Evolutionary conservation across 345 rosid genomes (phyloP).

Genomic region (Lumnitzera racemosa): DNA sequence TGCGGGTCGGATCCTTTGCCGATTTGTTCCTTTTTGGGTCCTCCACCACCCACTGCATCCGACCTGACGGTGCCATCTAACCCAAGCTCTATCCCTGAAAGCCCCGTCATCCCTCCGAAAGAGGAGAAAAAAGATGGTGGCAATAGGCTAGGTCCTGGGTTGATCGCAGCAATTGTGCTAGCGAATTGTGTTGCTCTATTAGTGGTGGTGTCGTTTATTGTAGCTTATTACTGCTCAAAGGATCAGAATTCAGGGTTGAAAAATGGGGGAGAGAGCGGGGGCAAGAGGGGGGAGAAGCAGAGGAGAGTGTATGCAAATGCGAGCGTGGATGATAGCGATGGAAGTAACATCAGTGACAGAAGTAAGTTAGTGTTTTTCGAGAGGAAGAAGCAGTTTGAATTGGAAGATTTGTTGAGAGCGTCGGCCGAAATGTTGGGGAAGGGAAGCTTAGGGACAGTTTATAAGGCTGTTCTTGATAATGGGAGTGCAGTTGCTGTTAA

Average conservation of each 20-base stretch:
- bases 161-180: slow-evolving; percentile 59
- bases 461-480: slow-evolving; percentile 83
- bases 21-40: slow-evolving; percentile 42
- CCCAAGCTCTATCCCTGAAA: slow-evolving; percentile 63
- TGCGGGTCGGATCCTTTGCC: slow-evolving; percentile 74
- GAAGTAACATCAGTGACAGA: slow-evolving; percentile 56
- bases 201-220: slow-evolving; percentile 43
- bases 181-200: slow-evolving; percentile 54
- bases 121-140: slow-evolving; percentile 10
- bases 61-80: slow-evolving; percentile 61
- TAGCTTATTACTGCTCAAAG: slow-evolving; percentile 65
- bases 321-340: slow-evolving; percentile 61
- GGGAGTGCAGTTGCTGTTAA: slow-evolving; percentile 81
- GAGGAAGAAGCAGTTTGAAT: slow-evolving; percentile 66
- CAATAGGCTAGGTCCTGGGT: slow-evolving; percentile 47
- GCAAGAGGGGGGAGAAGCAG: slow-evolving; percentile 33
- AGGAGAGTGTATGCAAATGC: slow-evolving; percentile 37
- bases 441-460: slow-evolving; percentile 86
- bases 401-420: slow-evolving; percentile 77
- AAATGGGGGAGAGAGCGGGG: slow-evolving; percentile 36
- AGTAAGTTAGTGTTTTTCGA: slow-evolving; percentile 82
- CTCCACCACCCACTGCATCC: slow-evolving; percentile 27
- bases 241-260: slow-evolving; percentile 31
- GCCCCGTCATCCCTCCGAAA: slow-evolving; percentile 22
- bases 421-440: slow-evolving; percentile 99